A percentile compares a stretch with the other conserved stretches of the same genome.
phyloP scores from a whole-genome alignment of 1,284 basidiomycete species.

The Apiotrichum brassicae region DNA sequence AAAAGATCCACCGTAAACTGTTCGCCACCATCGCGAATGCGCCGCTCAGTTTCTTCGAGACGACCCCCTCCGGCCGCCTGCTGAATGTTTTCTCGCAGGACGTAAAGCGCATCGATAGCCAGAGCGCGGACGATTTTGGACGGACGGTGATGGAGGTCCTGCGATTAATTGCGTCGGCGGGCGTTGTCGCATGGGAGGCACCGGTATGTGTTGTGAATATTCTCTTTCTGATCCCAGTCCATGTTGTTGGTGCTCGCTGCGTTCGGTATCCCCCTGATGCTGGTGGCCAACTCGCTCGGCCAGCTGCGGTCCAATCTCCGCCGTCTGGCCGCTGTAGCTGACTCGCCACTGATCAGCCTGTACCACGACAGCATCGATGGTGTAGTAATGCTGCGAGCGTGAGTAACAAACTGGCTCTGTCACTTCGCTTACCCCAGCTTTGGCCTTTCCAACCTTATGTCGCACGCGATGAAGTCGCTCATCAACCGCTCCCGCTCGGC shows the following conservation, averaged over 20 bases:
- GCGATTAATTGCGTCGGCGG: conserved; percentile 12
- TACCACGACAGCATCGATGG: conserved; percentile 49
- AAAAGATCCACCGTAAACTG: conserved; percentile 58
- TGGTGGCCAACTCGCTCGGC: conserved; percentile 31
- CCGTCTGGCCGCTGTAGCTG: conserved; percentile 37
- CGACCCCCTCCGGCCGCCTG: conserved; percentile 65
- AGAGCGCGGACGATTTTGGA: conserved; percentile 56
- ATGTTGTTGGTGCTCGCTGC: conserved; percentile 24
- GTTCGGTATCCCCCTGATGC: conserved; percentile 29
- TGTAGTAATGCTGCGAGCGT: conserved; percentile 48
- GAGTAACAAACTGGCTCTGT: conserved; percentile 7
- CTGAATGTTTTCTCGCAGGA: conserved; percentile 51
- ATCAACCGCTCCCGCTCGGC: conserved; percentile 37
- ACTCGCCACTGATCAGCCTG: conserved; percentile 47
- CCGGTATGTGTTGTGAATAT: conserved; percentile 23
- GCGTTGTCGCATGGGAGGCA: conserved; percentile 24
- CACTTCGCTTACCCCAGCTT: conserved; percentile 11
- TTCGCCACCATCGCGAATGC: conserved; percentile 58
- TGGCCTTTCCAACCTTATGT: conserved; percentile 37
- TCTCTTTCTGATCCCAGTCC: conserved; percentile 6
- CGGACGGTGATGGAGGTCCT: conserved; percentile 52
- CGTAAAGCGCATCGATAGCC: conserved; percentile 54
- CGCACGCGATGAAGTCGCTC: conserved; percentile 31
- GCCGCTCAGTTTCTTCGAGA: conserved; percentile 72
- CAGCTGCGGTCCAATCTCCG: conserved; percentile 40